Conservation (phyloP, 2,329 filamentous ascomycete genomes). For the Cytospora piceae region DNA sequence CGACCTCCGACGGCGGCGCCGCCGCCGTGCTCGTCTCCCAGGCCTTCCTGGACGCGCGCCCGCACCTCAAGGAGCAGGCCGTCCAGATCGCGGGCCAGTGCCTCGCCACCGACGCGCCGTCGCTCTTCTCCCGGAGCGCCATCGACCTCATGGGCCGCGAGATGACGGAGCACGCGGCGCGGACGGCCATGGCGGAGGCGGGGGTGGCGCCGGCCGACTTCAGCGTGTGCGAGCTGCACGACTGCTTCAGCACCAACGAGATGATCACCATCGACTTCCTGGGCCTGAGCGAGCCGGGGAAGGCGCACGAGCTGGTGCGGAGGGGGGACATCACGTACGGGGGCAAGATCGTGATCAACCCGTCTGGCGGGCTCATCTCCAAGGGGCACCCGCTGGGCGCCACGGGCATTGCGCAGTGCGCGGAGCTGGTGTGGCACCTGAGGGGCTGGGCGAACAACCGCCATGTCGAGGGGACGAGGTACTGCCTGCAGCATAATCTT, state of each 20-base stretch:
- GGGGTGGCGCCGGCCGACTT: slow-evolving; percentile 70
- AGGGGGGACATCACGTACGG: slow-evolving; percentile 91
- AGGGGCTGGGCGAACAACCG: slow-evolving; percentile 96
- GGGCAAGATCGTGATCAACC: slow-evolving; percentile 82
- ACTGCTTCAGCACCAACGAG: slow-evolving; percentile 96
- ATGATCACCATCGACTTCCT: slow-evolving; percentile 88
- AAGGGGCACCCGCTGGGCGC: slow-evolving; percentile 96
- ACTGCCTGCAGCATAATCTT: slow-evolving; percentile 88
- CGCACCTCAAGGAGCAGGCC: slow-evolving; percentile 81
- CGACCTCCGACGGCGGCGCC: slow-evolving; percentile 89
- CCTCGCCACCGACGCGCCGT: slow-evolving; percentile 81
- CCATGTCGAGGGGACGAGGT: slow-evolving; percentile 66
- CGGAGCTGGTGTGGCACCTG: slow-evolving; percentile 93
- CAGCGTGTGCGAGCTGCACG: slow-evolving; percentile 88
- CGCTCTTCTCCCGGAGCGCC: slow-evolving; percentile 75
- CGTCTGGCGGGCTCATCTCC: slow-evolving; percentile 90
- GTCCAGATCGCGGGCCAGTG: slow-evolving; percentile 86
- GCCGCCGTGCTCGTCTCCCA: slow-evolving; percentile 89
- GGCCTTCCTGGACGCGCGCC: slow-evolving; percentile 81
- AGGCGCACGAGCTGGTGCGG: slow-evolving; percentile 89
- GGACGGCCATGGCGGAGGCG: slow-evolving; percentile 74
- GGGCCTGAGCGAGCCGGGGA: slow-evolving; percentile 75
- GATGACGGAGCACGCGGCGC: slow-evolving; percentile 76
- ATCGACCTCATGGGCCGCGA: slow-evolving; percentile 90
- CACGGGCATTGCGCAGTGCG: slow-evolving; percentile 92